Evolutionary conservation across 202 grass and related monocot species (phyloP), one percentile per base, ranked within the genome.

Genomic region (Bolboschoenoplectus hybrid): DNA sequence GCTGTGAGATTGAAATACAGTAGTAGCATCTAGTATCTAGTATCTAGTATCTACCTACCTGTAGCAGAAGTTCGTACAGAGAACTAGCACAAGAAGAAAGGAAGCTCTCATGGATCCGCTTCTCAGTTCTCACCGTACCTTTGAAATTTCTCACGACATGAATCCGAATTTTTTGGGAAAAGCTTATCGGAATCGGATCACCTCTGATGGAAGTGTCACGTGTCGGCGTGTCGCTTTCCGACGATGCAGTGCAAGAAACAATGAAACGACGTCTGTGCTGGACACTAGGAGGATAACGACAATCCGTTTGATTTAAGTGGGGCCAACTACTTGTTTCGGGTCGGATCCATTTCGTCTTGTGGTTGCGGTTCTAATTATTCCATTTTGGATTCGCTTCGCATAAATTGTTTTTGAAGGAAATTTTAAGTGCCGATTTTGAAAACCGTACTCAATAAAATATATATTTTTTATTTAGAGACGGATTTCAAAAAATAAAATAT

Each of bases 31-130:
- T 44, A 79, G 2, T 71, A 14, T 5, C 17, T 26, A 26, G 16
- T 55, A 77, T 5, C 5, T 26, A 46, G 7, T 66, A 49, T 26
- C 19, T 45, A 46, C 20, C 6, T 82, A 82, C 80, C 62, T 69
- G 40, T 52, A 67, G 32, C 19, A 83, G 62, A 83, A 67, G 4
- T 83, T 69, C 0, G 45, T 51, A 34, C n/a, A 52, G 81, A 83
- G 58, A 83, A 83, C 6, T 47, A 83, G 81, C 9, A n/a, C 26
- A 70, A 83, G 81, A 47, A 83, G 56, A 9, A 67, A 64, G 34
- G 64, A 69, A 56, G 45, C 63, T 83, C 63, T 69, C 81, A 85
- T 78, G 35, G 9, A 3, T 12, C 1, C 47, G 14, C 9, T 52
- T 75, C 9, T 53, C 4, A 53, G 3, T 52, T 75, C 9, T 53